These are phyloP conservation scores for Coemansia sp. DNA, from an alignment of 371 early-diverging fungal species.

Conservation along the genomic window DNA sequence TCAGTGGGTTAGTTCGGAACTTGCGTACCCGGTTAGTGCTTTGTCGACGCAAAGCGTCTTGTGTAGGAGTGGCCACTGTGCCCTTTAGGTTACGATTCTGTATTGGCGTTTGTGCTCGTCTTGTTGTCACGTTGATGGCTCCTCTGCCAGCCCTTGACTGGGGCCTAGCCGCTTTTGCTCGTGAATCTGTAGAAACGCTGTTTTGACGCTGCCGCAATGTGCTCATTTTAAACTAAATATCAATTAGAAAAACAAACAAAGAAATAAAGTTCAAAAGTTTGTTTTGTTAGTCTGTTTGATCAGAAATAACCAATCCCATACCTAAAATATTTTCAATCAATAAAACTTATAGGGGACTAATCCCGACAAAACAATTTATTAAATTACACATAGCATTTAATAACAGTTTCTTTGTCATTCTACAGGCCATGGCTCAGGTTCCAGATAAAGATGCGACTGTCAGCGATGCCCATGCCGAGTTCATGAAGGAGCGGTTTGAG, in stretches of 20 bases:
- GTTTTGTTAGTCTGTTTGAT: no score
- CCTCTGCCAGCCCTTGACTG: constrained; percentile 5
- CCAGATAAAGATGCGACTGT: constrained; percentile 1
- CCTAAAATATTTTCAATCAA: no score
- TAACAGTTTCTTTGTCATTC: no score
- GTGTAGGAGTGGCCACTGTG: background rate
- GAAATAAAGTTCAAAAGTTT: background rate
- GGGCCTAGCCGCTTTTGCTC: background rate
- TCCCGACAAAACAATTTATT: no score
- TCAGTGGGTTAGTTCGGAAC: constrained; percentile 1
- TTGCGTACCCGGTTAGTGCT: background rate
- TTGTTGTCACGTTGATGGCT: background rate
- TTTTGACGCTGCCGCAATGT: background rate
- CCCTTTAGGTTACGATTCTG: background rate
- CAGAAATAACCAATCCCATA: no score
- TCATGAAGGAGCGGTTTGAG: constrained; percentile 64
- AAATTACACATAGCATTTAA: no score
- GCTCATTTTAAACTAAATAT: constrained; percentile 1
- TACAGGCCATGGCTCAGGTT: constrained; percentile 14
- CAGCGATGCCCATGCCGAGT: constrained; percentile 2
- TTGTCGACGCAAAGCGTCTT: background rate
- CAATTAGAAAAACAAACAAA: background rate
- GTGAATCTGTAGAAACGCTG: background rate
- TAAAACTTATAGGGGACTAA: no score
- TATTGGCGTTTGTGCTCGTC: background rate